Evolutionary conservation across 192 early-diverging fungal genomes (phyloP).

Genomic region (Backusella circina): DNA sequence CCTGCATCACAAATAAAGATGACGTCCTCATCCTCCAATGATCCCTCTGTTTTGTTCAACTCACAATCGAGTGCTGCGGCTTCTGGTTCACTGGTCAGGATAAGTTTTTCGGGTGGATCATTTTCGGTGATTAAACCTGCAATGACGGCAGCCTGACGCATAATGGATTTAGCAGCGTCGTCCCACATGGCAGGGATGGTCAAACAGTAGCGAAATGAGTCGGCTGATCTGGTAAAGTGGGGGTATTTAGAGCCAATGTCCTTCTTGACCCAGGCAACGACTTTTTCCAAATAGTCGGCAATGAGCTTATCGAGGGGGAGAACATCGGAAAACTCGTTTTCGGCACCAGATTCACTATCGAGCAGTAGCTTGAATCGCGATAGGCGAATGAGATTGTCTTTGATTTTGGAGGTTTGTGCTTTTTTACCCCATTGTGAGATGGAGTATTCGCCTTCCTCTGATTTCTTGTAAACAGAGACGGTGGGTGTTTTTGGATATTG

Average conservation of each 20-base stretch:
- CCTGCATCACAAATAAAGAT: constrained; percentile 59
- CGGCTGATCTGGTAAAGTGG: neutral
- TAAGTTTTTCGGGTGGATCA: constrained; percentile 42
- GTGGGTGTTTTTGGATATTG: neutral
- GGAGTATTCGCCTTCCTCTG: neutral
- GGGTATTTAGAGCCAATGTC: neutral
- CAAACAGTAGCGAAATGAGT: constrained; percentile 26
- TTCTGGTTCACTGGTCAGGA: constrained; percentile 49
- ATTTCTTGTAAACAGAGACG: neutral
- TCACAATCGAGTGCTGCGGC: constrained; percentile 56
- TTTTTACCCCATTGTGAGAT: neutral
- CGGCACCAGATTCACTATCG: neutral
- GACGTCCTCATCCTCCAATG: constrained; percentile 42
- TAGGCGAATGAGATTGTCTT: neutral
- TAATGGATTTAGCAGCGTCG: constrained; percentile 47
- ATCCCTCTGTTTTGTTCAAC: constrained; percentile 43
- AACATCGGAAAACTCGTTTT: neutral
- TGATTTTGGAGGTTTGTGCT: neutral
- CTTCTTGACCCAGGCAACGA: neutral
- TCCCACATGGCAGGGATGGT: constrained; percentile 55
- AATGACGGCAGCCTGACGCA: constrained; percentile 49
- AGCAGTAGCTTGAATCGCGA: neutral
- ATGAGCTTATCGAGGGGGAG: neutral
- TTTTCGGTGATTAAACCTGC: constrained; percentile 47
- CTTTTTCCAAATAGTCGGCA: neutral